Conservation (phyloP, 257 asterid genomes). For the Fraxinus quadrangulata region DNA sequence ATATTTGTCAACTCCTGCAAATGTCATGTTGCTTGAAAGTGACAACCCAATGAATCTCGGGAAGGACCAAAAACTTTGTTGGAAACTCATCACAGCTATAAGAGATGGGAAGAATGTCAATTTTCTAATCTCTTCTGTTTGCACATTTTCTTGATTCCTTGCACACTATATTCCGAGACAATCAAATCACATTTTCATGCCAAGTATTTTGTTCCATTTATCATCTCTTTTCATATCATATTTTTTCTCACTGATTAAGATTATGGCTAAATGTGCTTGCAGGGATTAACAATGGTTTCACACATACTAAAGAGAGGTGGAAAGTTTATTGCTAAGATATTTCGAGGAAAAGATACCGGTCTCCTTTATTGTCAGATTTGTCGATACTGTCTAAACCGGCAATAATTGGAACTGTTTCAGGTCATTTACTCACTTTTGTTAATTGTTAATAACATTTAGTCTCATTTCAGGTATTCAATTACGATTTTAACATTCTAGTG, state of each 20-base stretch:
- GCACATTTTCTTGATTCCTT: not conserved
- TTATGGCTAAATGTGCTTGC: constrained; percentile 43
- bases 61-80: not conserved
- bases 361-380: constrained; percentile 92
- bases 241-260: constrained; percentile 25
- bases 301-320: constrained; percentile 92
- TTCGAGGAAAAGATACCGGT: constrained; percentile 96
- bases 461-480: not conserved
- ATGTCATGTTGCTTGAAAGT: not conserved
- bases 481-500: not conserved
- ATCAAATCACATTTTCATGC: constrained; percentile 3
- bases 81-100: not conserved
- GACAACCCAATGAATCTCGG: not conserved
- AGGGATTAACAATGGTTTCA: constrained; percentile 93
- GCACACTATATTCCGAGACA: not conserved
- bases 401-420: constrained; percentile 17
- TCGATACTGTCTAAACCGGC: constrained; percentile 15
- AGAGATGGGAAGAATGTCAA: not conserved
- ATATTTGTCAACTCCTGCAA: not conserved
- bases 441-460: not conserved
- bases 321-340: constrained; percentile 90
- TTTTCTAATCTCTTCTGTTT: not conserved
- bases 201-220: not conserved
- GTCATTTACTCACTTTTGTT: not conserved
- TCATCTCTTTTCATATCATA: too few relatives aligned